Base-by-base conservation (phyloP, 179 eudicot genomes). In the Camellia oleifera region DNA sequence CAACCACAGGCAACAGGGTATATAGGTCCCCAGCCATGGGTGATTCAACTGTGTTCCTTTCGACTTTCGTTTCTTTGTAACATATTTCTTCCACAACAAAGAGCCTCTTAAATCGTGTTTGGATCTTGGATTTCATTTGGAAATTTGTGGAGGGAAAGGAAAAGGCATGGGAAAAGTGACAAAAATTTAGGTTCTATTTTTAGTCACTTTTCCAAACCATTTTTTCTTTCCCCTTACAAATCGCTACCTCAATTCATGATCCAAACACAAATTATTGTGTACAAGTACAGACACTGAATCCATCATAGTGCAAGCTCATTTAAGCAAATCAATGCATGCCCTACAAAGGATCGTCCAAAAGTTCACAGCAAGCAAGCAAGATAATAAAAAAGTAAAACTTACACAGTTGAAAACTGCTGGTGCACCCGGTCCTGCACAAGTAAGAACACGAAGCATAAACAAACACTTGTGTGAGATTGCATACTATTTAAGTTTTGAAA, bases 331-430 rank as follows among this genome's bases (percentile, higher is more conserved):
- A 7, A 2, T 72, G 60, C 60, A n/a, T 72, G 57, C 32, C 62
- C 42, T 18, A 52, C n/a, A 53, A 56, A 26, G 20, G 52, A 10
- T 4, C 13, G 17, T 48, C 13, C 42, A 58, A 15, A 58, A n/a
- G 26, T 18, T 1, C 6, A 7, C 14, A 48, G 6, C 45, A 44
- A 63, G 17, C 10, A 60, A n/a, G 10, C 10, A 60, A n/a, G 54
- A 18, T 42, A 72, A 72, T 10, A 13, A 17, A 32, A 61, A 58
- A 78, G 14, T 65, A 80, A 48, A 75, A 86, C 97, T 86, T 83
- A 93, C 97, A 88, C 92, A 88, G 83, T 93, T 93, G 81, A 93
- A 93, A 74, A 88, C 85, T 46, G 89, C 69, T 18, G 97, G 97
- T 80, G 97, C 97, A 3, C 93, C 97, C 64, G 97, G 97, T 20